phyloP scores from a whole-genome alignment of 305 asterid genomes.

The Coffea humblotiana region DNA sequence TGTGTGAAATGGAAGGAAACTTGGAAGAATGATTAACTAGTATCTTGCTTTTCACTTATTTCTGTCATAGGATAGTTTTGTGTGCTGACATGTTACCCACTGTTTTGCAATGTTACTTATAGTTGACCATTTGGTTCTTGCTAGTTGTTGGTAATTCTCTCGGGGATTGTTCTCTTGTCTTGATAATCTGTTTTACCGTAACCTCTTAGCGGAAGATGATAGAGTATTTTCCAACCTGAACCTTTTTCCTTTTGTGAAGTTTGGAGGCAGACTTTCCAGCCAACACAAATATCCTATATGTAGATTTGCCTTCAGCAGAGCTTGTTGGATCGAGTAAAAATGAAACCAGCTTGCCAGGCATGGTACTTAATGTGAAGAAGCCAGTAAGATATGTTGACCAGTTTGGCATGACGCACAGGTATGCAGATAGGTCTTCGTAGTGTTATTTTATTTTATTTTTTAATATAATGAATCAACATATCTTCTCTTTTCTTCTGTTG shows the following conservation, averaged over 20 bases:
- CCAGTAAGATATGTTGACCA: constrained; percentile 74
- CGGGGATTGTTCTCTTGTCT: constrained; percentile 3
- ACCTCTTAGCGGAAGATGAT: constrained; percentile 24
- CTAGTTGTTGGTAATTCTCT: constrained; percentile 2
- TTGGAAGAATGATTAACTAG: background rate
- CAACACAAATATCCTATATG: constrained; percentile 89
- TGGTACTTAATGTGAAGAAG: constrained; percentile 91
- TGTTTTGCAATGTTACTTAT: background rate
- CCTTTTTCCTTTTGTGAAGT: constrained; percentile 51
- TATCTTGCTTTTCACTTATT: background rate
- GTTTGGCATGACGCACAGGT: constrained; percentile 86
- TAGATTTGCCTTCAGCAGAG: constrained; percentile 93
- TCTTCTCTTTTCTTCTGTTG: background rate
- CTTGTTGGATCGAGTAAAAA: constrained; percentile 71
- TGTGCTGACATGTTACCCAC: background rate
- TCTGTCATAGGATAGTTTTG: background rate
- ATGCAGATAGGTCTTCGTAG: constrained; percentile 23
- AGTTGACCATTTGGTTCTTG: background rate
- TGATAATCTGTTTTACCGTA: constrained; percentile 13
- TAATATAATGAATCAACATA: background rate
- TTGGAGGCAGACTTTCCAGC: constrained; percentile 92
- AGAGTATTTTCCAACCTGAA: constrained; percentile 35
- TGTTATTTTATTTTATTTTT: background rate
- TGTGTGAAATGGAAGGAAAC: background rate
- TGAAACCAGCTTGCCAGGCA: constrained; percentile 78